Conservation (phyloP, 352 stramenopile species). For the Aphanomyces cochlioides region DNA sequence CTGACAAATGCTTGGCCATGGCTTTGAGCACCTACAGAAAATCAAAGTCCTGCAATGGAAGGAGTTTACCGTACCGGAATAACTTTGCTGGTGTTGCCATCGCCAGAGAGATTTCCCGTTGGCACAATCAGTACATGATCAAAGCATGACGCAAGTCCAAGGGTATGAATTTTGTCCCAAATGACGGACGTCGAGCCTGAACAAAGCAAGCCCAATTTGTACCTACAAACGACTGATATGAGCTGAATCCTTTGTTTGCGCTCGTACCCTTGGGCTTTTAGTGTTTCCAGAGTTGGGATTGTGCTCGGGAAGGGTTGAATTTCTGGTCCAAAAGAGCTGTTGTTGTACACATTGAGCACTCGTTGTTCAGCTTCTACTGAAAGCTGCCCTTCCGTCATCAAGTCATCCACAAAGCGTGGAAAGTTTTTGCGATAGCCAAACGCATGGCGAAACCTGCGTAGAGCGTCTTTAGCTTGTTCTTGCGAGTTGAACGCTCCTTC, state of each 20-base stretch:
- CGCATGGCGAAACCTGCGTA: conserved; percentile 76
- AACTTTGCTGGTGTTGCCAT: conserved; percentile 28
- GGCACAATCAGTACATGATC: conserved; percentile 58
- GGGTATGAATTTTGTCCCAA: conserved; percentile 61
- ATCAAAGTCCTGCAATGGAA: too few species aligned
- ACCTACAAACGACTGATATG: conserved; percentile 35
- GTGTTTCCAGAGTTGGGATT: conserved; percentile 48
- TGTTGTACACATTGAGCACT: conserved; percentile 74
- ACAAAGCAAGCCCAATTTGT: conserved; percentile 63
- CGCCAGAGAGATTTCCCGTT: conserved; percentile 25
- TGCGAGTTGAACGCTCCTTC: conserved; percentile 69
- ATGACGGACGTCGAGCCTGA: conserved; percentile 74
- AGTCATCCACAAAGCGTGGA: conserved; percentile 73
- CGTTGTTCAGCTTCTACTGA: conserved; percentile 44
- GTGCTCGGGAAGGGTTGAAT: conserved; percentile 62
- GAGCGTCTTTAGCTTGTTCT: conserved; percentile 56
- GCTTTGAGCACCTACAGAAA: conserved; percentile 46
- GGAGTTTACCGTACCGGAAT: conserved; percentile 1
- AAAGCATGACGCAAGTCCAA: conserved; percentile 64
- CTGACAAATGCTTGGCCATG: conserved; percentile 51
- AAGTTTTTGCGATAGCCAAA: conserved; percentile 84
- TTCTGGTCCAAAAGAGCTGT: conserved; percentile 54
- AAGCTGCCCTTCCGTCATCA: conserved; percentile 51
- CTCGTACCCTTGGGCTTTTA: conserved; percentile 35
- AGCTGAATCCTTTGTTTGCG: not conserved